phyloP scores from a whole-genome alignment of 495 filamentous ascomycete species.

The Neurospora africana region DNA sequence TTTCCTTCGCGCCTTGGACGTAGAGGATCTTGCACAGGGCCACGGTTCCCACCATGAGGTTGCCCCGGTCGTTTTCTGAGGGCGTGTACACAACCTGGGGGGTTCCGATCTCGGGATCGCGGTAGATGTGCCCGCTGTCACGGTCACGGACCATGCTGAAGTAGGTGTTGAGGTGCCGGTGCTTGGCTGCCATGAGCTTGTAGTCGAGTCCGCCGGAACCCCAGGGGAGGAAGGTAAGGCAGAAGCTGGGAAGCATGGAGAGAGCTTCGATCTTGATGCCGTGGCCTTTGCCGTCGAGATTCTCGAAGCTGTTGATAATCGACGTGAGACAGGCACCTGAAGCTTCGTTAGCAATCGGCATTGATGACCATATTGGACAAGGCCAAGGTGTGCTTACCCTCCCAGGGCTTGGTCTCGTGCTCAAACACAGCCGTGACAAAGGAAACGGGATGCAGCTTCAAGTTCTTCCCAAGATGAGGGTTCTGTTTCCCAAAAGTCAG shows the following conservation, averaged over 20 bases:
- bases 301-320: conserved; percentile 65
- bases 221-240: conserved; percentile 53
- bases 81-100: conserved; percentile 57
- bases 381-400: conserved; percentile 17
- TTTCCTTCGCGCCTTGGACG: conserved; percentile 65
- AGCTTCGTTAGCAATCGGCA: too few relatives aligned
- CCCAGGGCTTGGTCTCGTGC: conserved; percentile 62
- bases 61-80: conserved; percentile 55
- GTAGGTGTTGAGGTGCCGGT: conserved; percentile 53
- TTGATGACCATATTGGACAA: too few relatives aligned
- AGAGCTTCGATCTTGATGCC: conserved; percentile 69
- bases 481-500: conserved; percentile 45
- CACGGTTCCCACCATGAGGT: conserved; percentile 57
- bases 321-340: conserved; percentile 54
- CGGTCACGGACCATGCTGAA: conserved; percentile 64
- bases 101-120: conserved; percentile 56
- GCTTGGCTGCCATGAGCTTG: conserved; percentile 54
- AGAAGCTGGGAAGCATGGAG: conserved; percentile 42
- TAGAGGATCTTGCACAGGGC: conserved; percentile 66
- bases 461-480: conserved; percentile 68
- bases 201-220: conserved; percentile 50
- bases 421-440: conserved; percentile 51
- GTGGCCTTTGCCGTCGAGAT: conserved; percentile 72
- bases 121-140: conserved; percentile 63
- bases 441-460: conserved; percentile 68